Evolutionary conservation across 225 moss, liverwort and hornwort genomes (phyloP).

Genomic region (Physcomitrellopsis africana): DNA sequence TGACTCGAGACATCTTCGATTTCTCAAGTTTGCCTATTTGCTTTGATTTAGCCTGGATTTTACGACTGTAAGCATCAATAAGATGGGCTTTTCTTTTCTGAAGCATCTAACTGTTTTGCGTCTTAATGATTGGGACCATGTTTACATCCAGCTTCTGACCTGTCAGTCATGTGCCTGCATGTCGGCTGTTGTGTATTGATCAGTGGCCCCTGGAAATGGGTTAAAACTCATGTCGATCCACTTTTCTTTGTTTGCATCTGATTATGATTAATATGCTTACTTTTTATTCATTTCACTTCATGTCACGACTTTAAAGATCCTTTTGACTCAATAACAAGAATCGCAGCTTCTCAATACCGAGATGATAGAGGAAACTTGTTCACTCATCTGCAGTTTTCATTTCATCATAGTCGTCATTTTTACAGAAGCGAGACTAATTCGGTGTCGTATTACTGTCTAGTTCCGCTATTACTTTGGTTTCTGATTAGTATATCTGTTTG

Average conservation of each 20-base stretch:
- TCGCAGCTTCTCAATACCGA: not conserved
- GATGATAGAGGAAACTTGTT: conserved; percentile 18
- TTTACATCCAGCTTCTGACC: too few relatives aligned
- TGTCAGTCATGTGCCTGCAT: too few relatives aligned
- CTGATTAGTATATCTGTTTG: conserved; percentile 4
- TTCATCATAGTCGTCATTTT: not conserved
- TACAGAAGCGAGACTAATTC: conserved; percentile 18
- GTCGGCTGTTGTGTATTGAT: too few relatives aligned
- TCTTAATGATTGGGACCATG: not conserved
- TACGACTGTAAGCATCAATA: not conserved
- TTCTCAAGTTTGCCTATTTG: not conserved
- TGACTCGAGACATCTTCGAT: conserved; percentile 3
- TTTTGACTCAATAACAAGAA: conserved; percentile 5
- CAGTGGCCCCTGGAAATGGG: not conserved
- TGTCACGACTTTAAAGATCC: not conserved
- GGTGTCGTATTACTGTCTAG: conserved; percentile 16
- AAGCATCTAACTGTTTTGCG: conserved; percentile 9
- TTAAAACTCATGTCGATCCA: not conserved
- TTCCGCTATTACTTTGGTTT: conserved; percentile 9
- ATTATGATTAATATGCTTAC: not conserved
- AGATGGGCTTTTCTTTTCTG: not conserved
- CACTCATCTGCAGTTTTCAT: not conserved
- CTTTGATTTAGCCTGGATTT: conserved; percentile 12
- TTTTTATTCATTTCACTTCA: conserved; percentile 11
- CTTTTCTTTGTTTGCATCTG: conserved; percentile 20